phyloP scores from a whole-genome alignment of 176 grass and related monocot species.

The Avena sativa region DNA sequence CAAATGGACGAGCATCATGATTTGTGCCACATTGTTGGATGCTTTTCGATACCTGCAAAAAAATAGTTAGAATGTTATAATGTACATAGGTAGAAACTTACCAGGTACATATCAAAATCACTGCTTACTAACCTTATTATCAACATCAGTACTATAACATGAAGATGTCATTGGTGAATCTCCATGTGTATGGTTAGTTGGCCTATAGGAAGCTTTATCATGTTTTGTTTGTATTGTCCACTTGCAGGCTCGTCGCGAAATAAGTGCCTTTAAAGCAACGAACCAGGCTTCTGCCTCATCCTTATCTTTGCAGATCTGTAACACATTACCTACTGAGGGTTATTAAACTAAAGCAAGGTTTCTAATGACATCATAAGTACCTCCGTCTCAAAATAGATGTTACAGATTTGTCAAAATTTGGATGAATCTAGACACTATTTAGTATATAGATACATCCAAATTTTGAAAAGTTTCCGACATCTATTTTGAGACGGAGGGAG shows the following conservation, averaged over 20 bases:
- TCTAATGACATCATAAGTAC: background rate
- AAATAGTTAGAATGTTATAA: background rate
- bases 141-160: slow-evolving; percentile 37
- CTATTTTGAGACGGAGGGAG: too few relatives aligned
- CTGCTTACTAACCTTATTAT: slow-evolving; percentile 53
- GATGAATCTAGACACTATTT: too few relatives aligned
- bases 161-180: slow-evolving; percentile 51
- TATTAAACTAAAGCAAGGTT: slow-evolving; percentile 22
- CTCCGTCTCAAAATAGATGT: too few relatives aligned
- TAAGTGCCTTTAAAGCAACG: slow-evolving; percentile 73
- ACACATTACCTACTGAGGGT: slow-evolving; percentile 38
- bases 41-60: slow-evolving; percentile 58
- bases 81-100: background rate
- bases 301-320: slow-evolving; percentile 91
- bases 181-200: slow-evolving; percentile 44
- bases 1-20: slow-evolving; percentile 45
- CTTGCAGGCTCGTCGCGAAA: slow-evolving; percentile 53
- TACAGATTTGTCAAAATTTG: too few relatives aligned
- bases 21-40: slow-evolving; percentile 37
- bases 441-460: too few relatives aligned
- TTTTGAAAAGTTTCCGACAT: too few relatives aligned
- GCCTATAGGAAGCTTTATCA: slow-evolving; percentile 56
- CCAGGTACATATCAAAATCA: slow-evolving; percentile 1
- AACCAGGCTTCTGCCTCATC: slow-evolving; percentile 82
- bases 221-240: slow-evolving; percentile 51